Percentiles rank a stretch among this genome's conserved stretches.
Conservation (phyloP, 129 eudicot genomes). For the Ambrosia trifida region DNA sequence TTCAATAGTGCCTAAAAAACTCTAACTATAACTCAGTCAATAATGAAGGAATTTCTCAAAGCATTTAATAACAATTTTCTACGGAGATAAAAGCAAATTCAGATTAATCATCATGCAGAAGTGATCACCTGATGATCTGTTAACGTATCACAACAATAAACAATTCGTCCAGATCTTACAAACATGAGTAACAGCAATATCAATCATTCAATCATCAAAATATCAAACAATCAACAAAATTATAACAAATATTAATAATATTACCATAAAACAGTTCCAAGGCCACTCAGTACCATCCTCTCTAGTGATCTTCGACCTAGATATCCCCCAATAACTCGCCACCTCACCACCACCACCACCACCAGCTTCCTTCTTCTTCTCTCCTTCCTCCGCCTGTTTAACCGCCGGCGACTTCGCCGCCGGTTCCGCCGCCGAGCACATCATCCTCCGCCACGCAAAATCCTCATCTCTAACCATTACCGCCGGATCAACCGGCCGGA, state of each 20-base stretch:
- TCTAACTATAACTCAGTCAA: no score
- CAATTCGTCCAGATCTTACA: conserved; percentile 14
- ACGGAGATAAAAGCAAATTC: neutral
- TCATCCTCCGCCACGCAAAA: conserved; percentile 57
- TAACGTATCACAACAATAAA: neutral
- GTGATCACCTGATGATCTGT: neutral
- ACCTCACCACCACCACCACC: conserved; percentile 26
- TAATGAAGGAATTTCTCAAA: no score
- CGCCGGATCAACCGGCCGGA: conserved; percentile 31
- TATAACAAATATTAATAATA: neutral
- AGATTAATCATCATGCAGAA: neutral
- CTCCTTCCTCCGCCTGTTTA: conserved; percentile 29
- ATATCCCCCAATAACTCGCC: conserved; percentile 84
- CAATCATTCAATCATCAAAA: neutral
- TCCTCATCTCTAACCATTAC: conserved; percentile 35
- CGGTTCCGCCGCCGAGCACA: conserved; percentile 45
- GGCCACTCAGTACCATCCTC: conserved; percentile 95
- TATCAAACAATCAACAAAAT: neutral
- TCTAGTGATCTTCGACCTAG: conserved; percentile 47
- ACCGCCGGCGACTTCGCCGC: conserved; percentile 34
- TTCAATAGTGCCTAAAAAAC: no score
- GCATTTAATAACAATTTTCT: neutral
- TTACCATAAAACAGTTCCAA: conserved; percentile 99
- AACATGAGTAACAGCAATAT: neutral
- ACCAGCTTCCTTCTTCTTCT: conserved; percentile 34